Conservation (phyloP, 2,329 filamentous ascomycete genomes). For the Verticillium alfalfae region DNA sequence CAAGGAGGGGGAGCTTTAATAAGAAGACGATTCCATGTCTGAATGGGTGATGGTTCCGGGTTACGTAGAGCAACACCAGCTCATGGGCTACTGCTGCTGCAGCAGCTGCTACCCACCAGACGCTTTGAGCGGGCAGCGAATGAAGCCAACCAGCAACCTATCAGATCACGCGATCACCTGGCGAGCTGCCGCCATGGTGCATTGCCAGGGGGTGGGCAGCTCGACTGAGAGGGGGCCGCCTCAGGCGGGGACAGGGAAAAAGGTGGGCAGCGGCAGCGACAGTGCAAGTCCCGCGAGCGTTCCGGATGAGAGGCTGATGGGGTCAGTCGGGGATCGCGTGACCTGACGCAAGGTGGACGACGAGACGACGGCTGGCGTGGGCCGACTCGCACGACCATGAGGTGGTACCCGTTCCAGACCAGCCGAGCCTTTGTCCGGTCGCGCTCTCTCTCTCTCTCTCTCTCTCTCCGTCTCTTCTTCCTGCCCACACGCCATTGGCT, state of each 20-base stretch:
- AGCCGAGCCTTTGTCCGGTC: neutral
- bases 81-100: neutral
- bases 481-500: neutral
- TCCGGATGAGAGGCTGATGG: conserved; percentile 2
- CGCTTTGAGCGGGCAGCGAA: neutral
- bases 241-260: neutral
- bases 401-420: neutral
- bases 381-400: neutral
- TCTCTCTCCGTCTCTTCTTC: neutral
- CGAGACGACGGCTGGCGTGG: neutral
- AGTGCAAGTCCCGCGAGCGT: conserved; percentile 5
- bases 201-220: conserved; percentile 2
- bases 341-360: conserved; percentile 12
- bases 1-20: conserved; percentile 3
- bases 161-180: conserved; percentile 13
- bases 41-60: neutral
- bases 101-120: neutral
- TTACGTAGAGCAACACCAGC: conserved; percentile 2
- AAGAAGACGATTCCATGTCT: neutral
- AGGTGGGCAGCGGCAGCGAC: neutral
- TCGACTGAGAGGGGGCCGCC: neutral
- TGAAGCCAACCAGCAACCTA: conserved; percentile 10
- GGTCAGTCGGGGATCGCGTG: conserved; percentile 13
- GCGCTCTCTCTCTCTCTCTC: too few relatives aligned
- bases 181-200: conserved; percentile 5